These are phyloP conservation scores for Emmonsiellopsis sp. DNA, from an alignment of 2,329 filamentous ascomycete genomes.

Conservation along the genomic window DNA sequence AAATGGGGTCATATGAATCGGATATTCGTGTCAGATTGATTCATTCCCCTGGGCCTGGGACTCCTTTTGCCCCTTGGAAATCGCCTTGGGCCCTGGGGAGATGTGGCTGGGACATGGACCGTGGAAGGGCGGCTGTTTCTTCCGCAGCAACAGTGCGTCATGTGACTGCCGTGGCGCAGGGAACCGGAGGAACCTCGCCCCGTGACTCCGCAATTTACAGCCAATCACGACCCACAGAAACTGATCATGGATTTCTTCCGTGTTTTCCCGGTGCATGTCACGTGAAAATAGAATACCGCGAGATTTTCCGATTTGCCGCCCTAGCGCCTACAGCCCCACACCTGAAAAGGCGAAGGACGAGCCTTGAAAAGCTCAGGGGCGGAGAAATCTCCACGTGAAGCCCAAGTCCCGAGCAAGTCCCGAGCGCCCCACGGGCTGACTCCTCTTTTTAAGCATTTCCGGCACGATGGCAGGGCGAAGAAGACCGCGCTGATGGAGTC, in stretches of 20 bases:
- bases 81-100: background rate
- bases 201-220: background rate
- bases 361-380: too few species aligned
- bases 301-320: too few species aligned
- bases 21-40: too few species aligned
- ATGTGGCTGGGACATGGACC: background rate
- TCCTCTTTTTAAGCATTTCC: background rate
- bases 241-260: background rate
- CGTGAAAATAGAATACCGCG: too few species aligned
- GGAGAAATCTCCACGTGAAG: too few species aligned
- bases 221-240: background rate
- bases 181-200: background rate
- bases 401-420: background rate
- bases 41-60: too few species aligned
- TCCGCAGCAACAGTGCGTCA: background rate
- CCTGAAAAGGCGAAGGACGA: background rate
- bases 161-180: background rate
- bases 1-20: too few species aligned
- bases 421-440: background rate
- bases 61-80: too few species aligned
- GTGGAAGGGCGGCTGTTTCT: background rate
- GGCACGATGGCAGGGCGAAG: too few species aligned
- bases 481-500: background rate
- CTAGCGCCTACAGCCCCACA: too few species aligned
- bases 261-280: too few species aligned